Evolutionary conservation across 768 basidiomycete species (phyloP), one percentile per base, ranked within the genome.

Genomic region (Boletus reticuloceps): DNA sequence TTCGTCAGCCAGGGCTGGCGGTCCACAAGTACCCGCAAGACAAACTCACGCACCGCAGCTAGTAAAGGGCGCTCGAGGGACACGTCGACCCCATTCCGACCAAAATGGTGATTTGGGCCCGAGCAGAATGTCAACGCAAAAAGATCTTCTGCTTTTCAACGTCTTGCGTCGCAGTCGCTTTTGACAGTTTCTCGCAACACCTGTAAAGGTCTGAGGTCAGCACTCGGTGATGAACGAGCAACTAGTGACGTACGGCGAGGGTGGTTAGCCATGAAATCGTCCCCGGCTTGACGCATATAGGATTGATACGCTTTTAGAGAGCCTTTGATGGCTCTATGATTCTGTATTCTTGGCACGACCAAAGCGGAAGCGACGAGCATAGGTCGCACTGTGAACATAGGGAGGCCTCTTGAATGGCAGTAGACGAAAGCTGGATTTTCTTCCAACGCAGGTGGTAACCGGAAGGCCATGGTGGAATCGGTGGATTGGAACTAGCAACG

Each of bases 301-400:
- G 43, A 29, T 53, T 42, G 32, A 61, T 49, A 19, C 49, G 50
- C 34, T 39, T 46, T 45, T 50, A 50, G n/a, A 61, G 54, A 34
- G 34, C 34, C 34, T 36, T 36, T 4, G 34, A 36, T 36, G 13
- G 14, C 12, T 37, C 19, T n/a, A 47, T 20, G 60, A 58, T 41
- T 47, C 32, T 19, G 52, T 45, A 25, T 54, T 62, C 40, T 58
- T 62, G 50, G 60, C 60, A 62, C 2, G 55, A 50, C 50, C 55
- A 58, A 41, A 62, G 46, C 14, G 60, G 60, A 29, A 34, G 43
- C 17, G 39, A 45, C n/a, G 52, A 51, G 32, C 34, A 29, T 17
- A 25, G 25, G 25, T 5, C 5, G 25, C 25, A 25, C 25, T 25
- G 5, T 25, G 4, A 25, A 25, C 25, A 25, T 25, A 25, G 25